These are phyloP conservation scores for Blastocystis sp. DNA, from an alignment of 352 stramenopile genomes.

Conservation along the genomic window DNA sequence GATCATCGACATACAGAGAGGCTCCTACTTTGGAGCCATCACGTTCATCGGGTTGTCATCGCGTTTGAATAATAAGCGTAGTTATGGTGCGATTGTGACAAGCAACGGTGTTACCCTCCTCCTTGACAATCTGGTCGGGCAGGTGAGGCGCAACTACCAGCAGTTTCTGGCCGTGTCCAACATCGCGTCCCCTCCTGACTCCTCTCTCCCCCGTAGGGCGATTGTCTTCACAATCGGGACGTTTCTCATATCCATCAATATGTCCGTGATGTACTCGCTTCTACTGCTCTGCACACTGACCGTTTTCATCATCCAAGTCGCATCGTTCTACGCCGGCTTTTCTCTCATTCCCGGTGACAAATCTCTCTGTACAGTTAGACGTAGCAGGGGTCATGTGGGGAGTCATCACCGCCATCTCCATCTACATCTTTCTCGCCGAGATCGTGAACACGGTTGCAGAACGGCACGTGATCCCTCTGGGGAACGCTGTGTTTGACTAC, in stretches of 20 bases:
- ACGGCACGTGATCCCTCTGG: slow-evolving; percentile 23
- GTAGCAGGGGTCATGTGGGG: slow-evolving; percentile 22
- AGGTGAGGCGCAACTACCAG: background rate
- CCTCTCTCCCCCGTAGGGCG: background rate
- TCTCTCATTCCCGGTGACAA: background rate
- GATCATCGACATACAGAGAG: slow-evolving; percentile 25
- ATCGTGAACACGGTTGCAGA: slow-evolving; percentile 34
- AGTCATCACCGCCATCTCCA: background rate
- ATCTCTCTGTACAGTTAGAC: background rate
- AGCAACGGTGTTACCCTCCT: slow-evolving; percentile 25
- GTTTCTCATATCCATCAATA: slow-evolving; percentile 21
- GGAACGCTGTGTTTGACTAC: slow-evolving; percentile 32
- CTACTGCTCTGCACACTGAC: background rate
- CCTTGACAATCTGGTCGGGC: background rate
- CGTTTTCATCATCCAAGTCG: slow-evolving; percentile 7
- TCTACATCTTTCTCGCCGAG: slow-evolving; percentile 43
- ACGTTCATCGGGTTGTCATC: slow-evolving; percentile 23
- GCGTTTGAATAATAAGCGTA: background rate
- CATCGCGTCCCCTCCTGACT: background rate
- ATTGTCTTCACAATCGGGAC: slow-evolving; percentile 19
- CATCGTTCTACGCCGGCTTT: background rate
- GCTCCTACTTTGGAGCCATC: slow-evolving; percentile 44
- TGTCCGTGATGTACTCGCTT: slow-evolving; percentile 47
- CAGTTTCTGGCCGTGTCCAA: slow-evolving; percentile 2
- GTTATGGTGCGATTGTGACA: slow-evolving; percentile 23